These are phyloP conservation scores for Nemania serpens DNA, from an alignment of 2,329 filamentous ascomycete genomes.

Conservation along the genomic window DNA sequence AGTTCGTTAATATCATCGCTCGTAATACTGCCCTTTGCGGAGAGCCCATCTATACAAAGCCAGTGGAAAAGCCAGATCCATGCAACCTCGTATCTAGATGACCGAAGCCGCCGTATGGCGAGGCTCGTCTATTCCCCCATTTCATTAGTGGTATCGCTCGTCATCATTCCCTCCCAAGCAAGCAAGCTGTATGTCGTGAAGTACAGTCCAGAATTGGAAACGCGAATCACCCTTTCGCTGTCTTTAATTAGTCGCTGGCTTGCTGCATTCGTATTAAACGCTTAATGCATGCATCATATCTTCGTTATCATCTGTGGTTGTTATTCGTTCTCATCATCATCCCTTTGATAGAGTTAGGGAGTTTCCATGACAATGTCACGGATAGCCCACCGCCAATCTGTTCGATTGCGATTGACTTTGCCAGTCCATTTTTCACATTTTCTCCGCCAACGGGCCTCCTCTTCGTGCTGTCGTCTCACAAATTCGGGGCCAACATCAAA, in stretches of 20 bases:
- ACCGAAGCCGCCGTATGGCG: conserved; percentile 2
- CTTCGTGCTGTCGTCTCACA: conserved; percentile 82
- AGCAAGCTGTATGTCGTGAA: conserved; percentile 17
- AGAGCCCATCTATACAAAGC: conserved; percentile 26
- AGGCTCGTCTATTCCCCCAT: conserved; percentile 9
- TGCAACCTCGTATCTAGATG: conserved; percentile 17
- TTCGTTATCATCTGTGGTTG: conserved; percentile 26
- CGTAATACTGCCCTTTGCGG: conserved; percentile 16
- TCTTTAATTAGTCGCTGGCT: conserved; percentile 23
- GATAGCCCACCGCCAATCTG: conserved; percentile 79
- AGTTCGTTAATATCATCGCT: conserved; percentile 20
- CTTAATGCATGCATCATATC: conserved; percentile 21
- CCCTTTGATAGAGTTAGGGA: conserved; percentile 2
- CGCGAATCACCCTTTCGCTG: neutral
- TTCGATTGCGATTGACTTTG: conserved; percentile 58
- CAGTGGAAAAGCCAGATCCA: conserved; percentile 20
- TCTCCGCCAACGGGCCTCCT: conserved; percentile 88
- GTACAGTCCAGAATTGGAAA: conserved; percentile 21
- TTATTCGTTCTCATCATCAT: conserved; percentile 5
- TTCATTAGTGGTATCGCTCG: conserved; percentile 6
- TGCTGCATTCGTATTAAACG: conserved; percentile 10
- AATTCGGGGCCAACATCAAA: conserved; percentile 98
- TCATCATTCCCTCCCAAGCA: conserved; percentile 10
- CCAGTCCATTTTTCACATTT: conserved; percentile 87
- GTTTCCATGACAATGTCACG: conserved; percentile 58